These are phyloP conservation scores for Flaveria robusta DNA, from an alignment of 129 eudicot species.

Conservation along the genomic window DNA sequence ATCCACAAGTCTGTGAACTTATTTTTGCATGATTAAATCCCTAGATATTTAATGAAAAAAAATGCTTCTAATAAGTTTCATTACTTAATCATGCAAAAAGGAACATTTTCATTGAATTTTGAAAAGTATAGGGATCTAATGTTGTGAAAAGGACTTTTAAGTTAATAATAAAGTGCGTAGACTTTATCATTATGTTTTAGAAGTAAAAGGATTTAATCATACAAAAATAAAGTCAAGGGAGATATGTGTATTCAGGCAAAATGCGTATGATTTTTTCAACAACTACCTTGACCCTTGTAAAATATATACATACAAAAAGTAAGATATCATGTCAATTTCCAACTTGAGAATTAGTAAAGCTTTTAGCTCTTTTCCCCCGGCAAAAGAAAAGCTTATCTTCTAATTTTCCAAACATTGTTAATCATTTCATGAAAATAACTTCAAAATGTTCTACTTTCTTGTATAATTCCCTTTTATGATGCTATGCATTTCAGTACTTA, in stretches of 20 bases:
- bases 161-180: neutral
- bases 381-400: neutral
- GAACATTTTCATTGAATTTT: neutral
- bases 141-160: neutral
- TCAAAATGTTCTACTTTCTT: slow-evolving; percentile 1
- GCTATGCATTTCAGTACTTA: neutral
- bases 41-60: neutral
- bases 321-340: slow-evolving; percentile 1
- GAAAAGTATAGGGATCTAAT: neutral
- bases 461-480: neutral
- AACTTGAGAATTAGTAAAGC: slow-evolving; percentile 5
- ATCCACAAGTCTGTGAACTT: too few relatives aligned
- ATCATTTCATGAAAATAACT: neutral
- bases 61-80: too few relatives aligned
- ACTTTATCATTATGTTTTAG: neutral
- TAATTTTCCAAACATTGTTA: neutral
- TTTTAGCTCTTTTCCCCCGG: neutral
- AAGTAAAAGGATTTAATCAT: neutral
- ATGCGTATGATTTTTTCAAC: neutral
- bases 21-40: neutral
- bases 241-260: neutral
- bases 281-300: neutral
- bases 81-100: too few relatives aligned
- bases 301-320: neutral
- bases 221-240: neutral